These are phyloP conservation scores for Crithidia fasciculata DNA, from an alignment of 208 protist species.

Conservation along the genomic window DNA sequence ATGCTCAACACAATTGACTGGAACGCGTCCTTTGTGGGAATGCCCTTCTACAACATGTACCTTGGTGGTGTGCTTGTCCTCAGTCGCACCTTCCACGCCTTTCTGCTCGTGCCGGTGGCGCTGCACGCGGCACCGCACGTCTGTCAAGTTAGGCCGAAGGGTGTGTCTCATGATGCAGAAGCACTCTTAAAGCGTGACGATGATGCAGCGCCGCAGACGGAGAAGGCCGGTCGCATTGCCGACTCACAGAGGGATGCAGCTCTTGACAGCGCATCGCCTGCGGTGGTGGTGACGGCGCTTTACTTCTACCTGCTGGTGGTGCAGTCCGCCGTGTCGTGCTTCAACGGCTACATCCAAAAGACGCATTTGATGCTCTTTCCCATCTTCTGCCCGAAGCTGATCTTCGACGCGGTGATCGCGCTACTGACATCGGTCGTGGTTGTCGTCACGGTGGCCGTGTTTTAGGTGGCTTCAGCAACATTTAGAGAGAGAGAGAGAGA, in stretches of 20 bases:
- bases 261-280: too few relatives aligned
- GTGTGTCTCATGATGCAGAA: background rate
- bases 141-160: background rate
- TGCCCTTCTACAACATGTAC: conserved; percentile 56
- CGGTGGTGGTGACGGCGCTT: background rate
- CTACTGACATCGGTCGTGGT: conserved; percentile 32
- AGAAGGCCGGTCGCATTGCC: background rate
- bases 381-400: conserved; percentile 85
- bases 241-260: background rate
- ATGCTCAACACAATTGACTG: conserved; percentile 80
- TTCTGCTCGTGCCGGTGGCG: conserved; percentile 52
- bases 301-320: conserved; percentile 47
- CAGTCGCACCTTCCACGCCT: conserved; percentile 68
- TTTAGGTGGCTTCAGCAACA: background rate
- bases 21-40: conserved; percentile 78
- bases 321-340: conserved; percentile 50
- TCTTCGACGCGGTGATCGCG: conserved; percentile 69
- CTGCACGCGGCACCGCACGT: conserved; percentile 9
- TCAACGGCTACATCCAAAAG: conserved; percentile 74
- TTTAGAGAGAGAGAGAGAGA: too few relatives aligned
- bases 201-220: background rate
- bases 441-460: conserved; percentile 7
- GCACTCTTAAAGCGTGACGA: background rate
- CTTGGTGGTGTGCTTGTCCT: conserved; percentile 62
- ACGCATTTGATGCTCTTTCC: conserved; percentile 86